Conservation (phyloP, 129 eudicot species). For the Pseudognaphalium luteoalbum region DNA sequence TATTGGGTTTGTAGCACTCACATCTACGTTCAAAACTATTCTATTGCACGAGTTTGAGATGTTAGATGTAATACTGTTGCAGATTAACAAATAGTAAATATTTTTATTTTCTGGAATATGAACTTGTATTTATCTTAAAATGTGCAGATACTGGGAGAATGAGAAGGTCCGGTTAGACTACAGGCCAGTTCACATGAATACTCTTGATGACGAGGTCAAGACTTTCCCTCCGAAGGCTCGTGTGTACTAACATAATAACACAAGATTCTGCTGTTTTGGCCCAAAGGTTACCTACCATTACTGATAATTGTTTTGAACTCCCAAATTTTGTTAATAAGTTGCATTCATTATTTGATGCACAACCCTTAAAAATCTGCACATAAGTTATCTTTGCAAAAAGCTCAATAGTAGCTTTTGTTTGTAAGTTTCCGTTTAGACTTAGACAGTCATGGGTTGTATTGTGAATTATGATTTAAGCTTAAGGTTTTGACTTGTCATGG, state of each 20-base stretch:
- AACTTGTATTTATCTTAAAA: conserved; percentile 8
- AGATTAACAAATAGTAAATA: neutral
- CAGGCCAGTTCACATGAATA: conserved; percentile 95
- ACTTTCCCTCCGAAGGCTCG: conserved; percentile 96
- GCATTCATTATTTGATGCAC: conserved; percentile 42
- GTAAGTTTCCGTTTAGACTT: conserved; percentile 20
- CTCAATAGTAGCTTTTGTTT: conserved; percentile 33
- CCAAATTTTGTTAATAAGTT: conserved; percentile 43
- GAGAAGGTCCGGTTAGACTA: conserved; percentile 85
- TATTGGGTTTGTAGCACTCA: no score
- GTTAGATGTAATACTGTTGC: neutral
- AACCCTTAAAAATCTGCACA: conserved; percentile 30
- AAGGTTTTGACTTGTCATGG: conserved; percentile 8
- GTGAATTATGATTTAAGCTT: conserved; percentile 11
- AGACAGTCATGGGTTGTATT: conserved; percentile 14
- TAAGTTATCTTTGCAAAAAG: conserved; percentile 20
- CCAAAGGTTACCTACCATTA: conserved; percentile 15
- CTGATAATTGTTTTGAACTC: conserved; percentile 24
- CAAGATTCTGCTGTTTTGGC: neutral
- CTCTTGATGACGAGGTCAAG: conserved; percentile 91
- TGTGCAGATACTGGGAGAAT: conserved; percentile 87
- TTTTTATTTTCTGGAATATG: conserved; percentile 12
- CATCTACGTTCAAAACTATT: no score
- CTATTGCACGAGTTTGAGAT: neutral
- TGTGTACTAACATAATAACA: conserved; percentile 50